Evolutionary conservation across 371 early-diverging fungal genomes (phyloP).

Genomic region (Circinella minor): DNA sequence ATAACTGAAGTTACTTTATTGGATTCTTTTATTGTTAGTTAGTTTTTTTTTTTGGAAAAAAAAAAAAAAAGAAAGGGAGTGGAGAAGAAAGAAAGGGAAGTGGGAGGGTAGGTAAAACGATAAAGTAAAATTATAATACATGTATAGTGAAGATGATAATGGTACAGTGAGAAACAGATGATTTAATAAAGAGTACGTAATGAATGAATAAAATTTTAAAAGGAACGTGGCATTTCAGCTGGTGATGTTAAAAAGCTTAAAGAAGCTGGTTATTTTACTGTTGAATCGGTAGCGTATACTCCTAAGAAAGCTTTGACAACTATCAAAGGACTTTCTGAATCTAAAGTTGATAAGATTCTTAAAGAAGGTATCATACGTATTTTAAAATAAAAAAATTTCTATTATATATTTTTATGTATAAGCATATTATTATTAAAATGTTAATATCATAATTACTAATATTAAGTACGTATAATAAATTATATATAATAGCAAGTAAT

Average conservation of each 20-base stretch:
- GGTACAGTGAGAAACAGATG: too few species aligned
- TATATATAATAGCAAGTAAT: constrained; percentile 74
- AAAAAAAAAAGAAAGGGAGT: too few species aligned
- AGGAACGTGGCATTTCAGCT: constrained; percentile 84
- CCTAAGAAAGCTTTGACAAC: constrained; percentile 90
- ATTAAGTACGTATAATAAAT: background rate
- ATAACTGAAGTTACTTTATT: background rate
- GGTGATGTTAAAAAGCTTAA: constrained; percentile 87
- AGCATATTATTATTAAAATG: background rate
- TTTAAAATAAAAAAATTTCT: background rate
- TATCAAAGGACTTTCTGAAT: constrained; percentile 98
- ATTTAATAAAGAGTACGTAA: too few species aligned
- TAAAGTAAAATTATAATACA: too few species aligned
- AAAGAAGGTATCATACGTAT: constrained; percentile 72
- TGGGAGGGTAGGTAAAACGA: too few species aligned
- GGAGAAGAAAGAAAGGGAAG: too few species aligned
- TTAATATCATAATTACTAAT: background rate
- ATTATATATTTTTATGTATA: too few species aligned
- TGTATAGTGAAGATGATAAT: too few species aligned
- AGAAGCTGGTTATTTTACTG: constrained; percentile 95
- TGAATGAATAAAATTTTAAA: background rate
- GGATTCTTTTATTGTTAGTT: background rate
- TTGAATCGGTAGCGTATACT: constrained; percentile 96
- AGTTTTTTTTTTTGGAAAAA: background rate
- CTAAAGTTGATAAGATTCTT: constrained; percentile 97